Evolutionary conservation across 2,329 filamentous ascomycete species (phyloP).

Genomic region (Trichoderma pleuroti): DNA sequence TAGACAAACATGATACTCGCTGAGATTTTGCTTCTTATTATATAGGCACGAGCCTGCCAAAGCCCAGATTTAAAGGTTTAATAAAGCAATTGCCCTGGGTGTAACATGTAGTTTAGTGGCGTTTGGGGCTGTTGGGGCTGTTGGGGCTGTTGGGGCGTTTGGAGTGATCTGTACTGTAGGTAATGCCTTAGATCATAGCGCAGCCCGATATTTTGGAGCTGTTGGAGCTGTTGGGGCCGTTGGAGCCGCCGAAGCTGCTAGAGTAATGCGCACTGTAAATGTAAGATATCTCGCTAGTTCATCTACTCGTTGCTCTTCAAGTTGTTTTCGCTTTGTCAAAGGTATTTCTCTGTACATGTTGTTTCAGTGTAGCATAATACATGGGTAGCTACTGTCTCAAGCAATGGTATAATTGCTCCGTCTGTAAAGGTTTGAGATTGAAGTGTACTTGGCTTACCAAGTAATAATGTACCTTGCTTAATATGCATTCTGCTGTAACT

Average conservation of each 20-base stretch:
- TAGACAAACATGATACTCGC: not conserved
- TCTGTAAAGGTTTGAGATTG: not conserved
- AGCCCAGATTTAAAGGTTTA: too few relatives aligned
- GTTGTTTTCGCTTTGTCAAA: too few relatives aligned
- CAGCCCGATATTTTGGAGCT: not conserved
- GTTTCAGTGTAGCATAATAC: not conserved
- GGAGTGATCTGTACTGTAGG: too few relatives aligned
- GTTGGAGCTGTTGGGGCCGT: not conserved
- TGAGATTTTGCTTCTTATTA: not conserved
- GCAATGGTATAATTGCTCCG: not conserved
- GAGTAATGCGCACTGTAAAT: not conserved
- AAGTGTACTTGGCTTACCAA: not conserved
- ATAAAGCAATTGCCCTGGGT: not conserved
- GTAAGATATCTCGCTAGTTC: too few relatives aligned
- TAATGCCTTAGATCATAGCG: too few relatives aligned
- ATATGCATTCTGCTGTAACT: not conserved
- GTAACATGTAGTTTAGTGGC: not conserved
- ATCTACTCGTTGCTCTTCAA: too few relatives aligned
- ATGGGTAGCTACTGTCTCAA: not conserved
- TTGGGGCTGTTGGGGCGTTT: not conserved
- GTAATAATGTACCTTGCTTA: not conserved
- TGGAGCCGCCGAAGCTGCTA: not conserved
- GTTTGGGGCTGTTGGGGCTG: not conserved
- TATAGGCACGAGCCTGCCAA: not conserved
- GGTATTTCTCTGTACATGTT: not conserved